These are phyloP conservation scores for Blastobotrys chiropterorum DNA, from an alignment of 805 yeast genomes.

Conservation along the genomic window DNA sequence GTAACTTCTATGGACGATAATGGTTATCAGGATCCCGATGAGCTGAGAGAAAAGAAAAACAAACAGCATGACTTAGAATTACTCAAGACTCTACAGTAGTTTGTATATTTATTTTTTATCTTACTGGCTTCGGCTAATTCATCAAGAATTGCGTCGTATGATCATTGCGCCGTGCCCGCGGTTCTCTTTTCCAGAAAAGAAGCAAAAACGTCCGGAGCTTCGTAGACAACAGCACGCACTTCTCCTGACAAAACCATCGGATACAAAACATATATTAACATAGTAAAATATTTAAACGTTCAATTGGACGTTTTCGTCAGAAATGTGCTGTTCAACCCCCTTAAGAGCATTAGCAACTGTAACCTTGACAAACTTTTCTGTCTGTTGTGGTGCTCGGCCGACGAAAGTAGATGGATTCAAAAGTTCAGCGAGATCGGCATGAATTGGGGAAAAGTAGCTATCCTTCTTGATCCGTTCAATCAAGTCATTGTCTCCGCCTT, in stretches of 20 bases:
- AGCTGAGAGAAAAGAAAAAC: neutral
- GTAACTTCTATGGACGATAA: neutral
- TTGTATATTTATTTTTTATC: neutral
- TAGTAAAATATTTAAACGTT: constrained; percentile 49
- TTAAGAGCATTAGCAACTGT: constrained; percentile 81
- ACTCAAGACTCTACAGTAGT: neutral
- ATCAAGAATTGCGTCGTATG: no score
- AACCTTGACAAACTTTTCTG: constrained; percentile 80
- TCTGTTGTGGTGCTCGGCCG: constrained; percentile 98
- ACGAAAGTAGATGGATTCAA: constrained; percentile 92
- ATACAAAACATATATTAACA: no score
- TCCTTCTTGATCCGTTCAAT: constrained; percentile 79
- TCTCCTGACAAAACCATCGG: no score
- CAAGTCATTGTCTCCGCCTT: constrained; percentile 97
- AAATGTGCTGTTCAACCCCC: constrained; percentile 55
- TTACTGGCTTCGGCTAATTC: no score
- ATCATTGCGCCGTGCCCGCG: no score
- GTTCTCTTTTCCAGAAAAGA: no score
- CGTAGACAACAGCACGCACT: no score
- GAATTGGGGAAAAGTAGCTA: constrained; percentile 80
- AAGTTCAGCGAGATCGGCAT: constrained; percentile 71
- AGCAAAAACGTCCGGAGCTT: no score
- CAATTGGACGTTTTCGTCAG: constrained; percentile 65
- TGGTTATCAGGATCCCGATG: neutral
- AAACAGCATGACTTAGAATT: neutral